Evolutionary conservation across 2,329 filamentous ascomycete genomes (phyloP).

Genomic region (Fusarium hostae): DNA sequence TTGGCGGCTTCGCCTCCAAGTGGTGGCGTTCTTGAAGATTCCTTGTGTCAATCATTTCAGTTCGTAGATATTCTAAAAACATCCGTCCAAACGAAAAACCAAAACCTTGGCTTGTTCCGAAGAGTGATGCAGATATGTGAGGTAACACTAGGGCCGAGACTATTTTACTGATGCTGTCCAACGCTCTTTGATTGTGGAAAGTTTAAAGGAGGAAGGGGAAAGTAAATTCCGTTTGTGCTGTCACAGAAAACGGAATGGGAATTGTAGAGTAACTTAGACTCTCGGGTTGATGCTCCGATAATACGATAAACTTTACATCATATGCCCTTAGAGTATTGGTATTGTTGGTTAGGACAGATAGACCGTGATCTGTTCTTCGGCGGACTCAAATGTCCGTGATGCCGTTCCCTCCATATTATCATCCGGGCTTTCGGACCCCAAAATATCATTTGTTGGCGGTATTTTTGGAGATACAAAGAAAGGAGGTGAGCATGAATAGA

Average conservation of each 20-base stretch:
- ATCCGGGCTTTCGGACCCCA: conserved; percentile 9
- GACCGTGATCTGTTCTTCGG: background rate
- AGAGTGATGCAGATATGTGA: background rate
- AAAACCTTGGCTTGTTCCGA: conserved; percentile 1
- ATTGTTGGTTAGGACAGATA: background rate
- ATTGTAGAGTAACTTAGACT: background rate
- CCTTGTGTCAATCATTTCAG: conserved; percentile 1
- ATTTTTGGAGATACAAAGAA: background rate
- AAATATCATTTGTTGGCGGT: background rate
- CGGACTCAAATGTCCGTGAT: conserved; percentile 18
- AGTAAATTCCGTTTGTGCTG: conserved; percentile 8
- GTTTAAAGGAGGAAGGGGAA: background rate
- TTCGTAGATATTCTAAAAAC: background rate
- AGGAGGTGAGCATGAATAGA: background rate
- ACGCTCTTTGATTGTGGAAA: conserved; percentile 7
- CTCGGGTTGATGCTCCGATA: background rate
- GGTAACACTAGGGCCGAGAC: conserved; percentile 21
- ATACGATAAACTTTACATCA: background rate
- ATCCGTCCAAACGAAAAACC: background rate
- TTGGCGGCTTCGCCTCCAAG: conserved; percentile 7
- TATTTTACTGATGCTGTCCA: conserved; percentile 2
- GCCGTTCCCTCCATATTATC: conserved; percentile 1
- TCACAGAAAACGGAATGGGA: conserved; percentile 30
- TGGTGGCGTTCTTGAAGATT: conserved; percentile 27
- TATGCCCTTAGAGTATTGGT: background rate